Conservation (phyloP, 2,329 filamentous ascomycete genomes). For the Magnaporthiopsis rhizophila region DNA sequence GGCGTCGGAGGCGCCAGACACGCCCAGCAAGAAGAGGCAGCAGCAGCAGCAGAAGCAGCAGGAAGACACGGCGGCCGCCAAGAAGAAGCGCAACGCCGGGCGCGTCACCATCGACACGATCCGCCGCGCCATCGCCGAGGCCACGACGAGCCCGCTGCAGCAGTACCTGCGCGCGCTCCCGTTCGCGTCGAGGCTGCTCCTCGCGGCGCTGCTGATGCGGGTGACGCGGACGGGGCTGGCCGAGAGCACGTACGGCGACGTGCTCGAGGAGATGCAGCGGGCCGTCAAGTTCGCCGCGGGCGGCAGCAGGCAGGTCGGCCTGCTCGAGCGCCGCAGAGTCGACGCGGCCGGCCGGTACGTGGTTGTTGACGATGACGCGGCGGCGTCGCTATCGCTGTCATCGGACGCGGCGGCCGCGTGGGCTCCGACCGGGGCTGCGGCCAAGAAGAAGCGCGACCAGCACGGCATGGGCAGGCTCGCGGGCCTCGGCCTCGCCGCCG, state of each 20-base stretch:
- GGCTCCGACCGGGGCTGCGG: constrained; percentile 11
- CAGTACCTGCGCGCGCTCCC: constrained; percentile 79
- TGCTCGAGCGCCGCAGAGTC: constrained; percentile 32
- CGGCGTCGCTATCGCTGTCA: constrained; percentile 4
- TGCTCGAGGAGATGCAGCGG: constrained; percentile 75
- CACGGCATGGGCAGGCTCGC: constrained; percentile 18
- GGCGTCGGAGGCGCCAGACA: constrained; percentile 28
- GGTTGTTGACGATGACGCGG: constrained; percentile 4
- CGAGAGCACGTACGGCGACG: constrained; percentile 82
- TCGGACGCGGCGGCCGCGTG: constrained; percentile 7
- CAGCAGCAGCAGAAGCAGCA: constrained; percentile 14
- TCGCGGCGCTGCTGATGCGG: constrained; percentile 72
- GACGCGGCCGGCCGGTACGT: constrained; percentile 7
- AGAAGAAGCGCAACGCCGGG: constrained; percentile 32
- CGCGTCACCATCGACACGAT: constrained; percentile 88
- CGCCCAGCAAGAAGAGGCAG: constrained; percentile 18
- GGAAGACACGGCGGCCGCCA: constrained; percentile 18
- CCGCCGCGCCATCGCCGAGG: constrained; percentile 90
- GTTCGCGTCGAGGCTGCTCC: constrained; percentile 73
- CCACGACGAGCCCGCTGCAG: constrained; percentile 85
- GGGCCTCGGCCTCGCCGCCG: constrained; percentile 51
- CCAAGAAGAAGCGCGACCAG: constrained; percentile 9
- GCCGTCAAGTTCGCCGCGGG: constrained; percentile 55
- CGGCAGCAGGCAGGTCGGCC: constrained; percentile 47
- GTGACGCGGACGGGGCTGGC: constrained; percentile 75